A percentile compares a stretch with the other conserved stretches of the same genome.
Evolutionary conservation across 108 stramenopile genomes (phyloP).

Genomic region (Cylindrotheca closterium): DNA sequence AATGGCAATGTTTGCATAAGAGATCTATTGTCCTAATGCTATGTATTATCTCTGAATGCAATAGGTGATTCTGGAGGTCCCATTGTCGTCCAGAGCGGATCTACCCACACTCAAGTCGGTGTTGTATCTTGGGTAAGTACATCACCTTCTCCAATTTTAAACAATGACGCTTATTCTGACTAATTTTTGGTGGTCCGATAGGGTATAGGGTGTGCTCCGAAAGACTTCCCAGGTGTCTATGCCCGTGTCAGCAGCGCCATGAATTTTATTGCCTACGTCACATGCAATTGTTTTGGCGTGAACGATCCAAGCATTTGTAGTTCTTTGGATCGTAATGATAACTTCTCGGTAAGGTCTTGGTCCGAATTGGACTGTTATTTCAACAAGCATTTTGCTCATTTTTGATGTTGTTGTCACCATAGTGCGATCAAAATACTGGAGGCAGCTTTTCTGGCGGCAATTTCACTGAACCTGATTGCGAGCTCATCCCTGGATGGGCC

Average conservation of each 20-base stretch:
- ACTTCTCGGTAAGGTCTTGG: too few species aligned
- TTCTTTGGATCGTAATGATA: not conserved
- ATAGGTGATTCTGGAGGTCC: constrained; percentile 65
- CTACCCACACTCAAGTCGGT: constrained; percentile 12
- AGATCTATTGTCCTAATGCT: constrained; percentile 44
- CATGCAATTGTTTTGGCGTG: constrained; percentile 36
- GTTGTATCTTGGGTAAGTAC: constrained; percentile 26
- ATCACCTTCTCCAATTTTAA: too few species aligned
- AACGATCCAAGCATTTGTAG: constrained; percentile 2
- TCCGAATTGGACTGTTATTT: too few species aligned
- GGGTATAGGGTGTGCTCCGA: constrained; percentile 26
- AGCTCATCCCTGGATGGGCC: too few species aligned
- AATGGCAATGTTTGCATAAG: constrained; percentile 3
- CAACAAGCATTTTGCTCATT: too few species aligned
- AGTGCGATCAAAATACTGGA: too few species aligned
- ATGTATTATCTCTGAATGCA: too few species aligned
- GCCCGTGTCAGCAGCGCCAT: constrained; percentile 38
- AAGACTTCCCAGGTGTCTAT: constrained; percentile 54
- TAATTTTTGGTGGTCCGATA: too few species aligned
- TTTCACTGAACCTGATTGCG: too few species aligned
- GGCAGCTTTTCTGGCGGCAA: too few species aligned
- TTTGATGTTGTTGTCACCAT: too few species aligned
- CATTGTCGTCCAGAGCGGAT: constrained; percentile 14
- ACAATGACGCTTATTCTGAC: too few species aligned
- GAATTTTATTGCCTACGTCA: constrained; percentile 46